A percentile compares a stretch with the other conserved stretches of the same genome.
Conservation (phyloP, 306 rosid genomes). For the Sicyos edulis region DNA sequence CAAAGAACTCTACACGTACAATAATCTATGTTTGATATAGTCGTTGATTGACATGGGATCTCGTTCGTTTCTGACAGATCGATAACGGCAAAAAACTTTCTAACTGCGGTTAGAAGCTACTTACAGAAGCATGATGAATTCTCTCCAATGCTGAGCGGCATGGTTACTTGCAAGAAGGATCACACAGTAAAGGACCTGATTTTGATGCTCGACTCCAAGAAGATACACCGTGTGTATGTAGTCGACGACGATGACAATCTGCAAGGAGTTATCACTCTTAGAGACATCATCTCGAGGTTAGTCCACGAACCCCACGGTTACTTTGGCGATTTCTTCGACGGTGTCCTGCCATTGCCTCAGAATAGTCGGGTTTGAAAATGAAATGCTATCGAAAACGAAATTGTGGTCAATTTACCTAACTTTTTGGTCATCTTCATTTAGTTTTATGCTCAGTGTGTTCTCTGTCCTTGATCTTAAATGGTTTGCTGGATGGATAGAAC, state of each 20-base stretch:
- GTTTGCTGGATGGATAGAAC: background rate
- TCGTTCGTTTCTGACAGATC: constrained; percentile 39
- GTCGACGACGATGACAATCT: constrained; percentile 57
- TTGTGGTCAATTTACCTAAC: background rate
- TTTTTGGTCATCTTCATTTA: background rate
- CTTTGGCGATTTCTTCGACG: constrained; percentile 96
- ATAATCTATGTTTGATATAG: too few species aligned
- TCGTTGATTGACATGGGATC: background rate
- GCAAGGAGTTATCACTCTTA: constrained; percentile 78
- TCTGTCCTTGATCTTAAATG: background rate
- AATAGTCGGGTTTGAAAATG: constrained; percentile 57
- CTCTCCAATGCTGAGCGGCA: constrained; percentile 38
- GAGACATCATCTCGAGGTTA: constrained; percentile 88
- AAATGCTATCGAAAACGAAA: background rate
- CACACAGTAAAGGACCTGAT: constrained; percentile 67
- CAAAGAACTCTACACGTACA: too few species aligned
- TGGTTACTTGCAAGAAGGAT: constrained; percentile 61
- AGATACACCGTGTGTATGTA: constrained; percentile 64
- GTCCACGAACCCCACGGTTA: constrained; percentile 94
- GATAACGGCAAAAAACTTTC: constrained; percentile 73
- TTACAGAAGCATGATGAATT: constrained; percentile 44
- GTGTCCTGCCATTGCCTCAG: constrained; percentile 78
- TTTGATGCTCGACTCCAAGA: constrained; percentile 60
- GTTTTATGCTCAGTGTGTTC: background rate
- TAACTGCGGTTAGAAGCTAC: constrained; percentile 68